A percentile compares a stretch with the other conserved stretches of the same genome.
Evolutionary conservation across 2,329 filamentous ascomycete genomes (phyloP).

Genomic region (Pleoardoris graminearum): DNA sequence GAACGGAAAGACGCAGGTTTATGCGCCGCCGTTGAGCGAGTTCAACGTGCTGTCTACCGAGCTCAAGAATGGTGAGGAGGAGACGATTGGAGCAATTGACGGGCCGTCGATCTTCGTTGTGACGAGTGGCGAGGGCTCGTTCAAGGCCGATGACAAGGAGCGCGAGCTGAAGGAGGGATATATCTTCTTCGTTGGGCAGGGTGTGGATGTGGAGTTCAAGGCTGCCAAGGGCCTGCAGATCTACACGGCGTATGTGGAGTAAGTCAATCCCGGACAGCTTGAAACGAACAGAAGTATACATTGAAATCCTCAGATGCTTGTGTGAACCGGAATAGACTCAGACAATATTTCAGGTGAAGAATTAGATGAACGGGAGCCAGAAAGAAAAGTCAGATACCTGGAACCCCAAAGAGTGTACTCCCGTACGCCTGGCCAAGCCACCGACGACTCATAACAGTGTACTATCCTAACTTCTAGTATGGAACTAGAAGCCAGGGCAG

Average conservation of each 20-base stretch:
- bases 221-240: slow-evolving; percentile 51
- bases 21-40: slow-evolving; percentile 70
- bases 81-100: slow-evolving; percentile 58
- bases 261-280: slow-evolving; percentile 6
- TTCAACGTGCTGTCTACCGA: slow-evolving; percentile 69
- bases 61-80: slow-evolving; percentile 61
- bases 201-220: slow-evolving; percentile 53
- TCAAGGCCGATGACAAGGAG: slow-evolving; percentile 59
- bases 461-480: slow-evolving; percentile 4
- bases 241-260: slow-evolving; percentile 55
- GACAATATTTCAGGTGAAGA: too few relatives aligned
- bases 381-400: too few relatives aligned
- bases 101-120: slow-evolving; percentile 68
- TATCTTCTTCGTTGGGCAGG: slow-evolving; percentile 69
- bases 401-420: too few relatives aligned
- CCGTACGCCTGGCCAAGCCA: too few relatives aligned
- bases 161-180: slow-evolving; percentile 63
- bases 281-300: too few relatives aligned
- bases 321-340: too few relatives aligned
- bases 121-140: slow-evolving; percentile 60
- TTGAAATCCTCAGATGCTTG: too few relatives aligned
- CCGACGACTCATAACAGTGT: too few relatives aligned
- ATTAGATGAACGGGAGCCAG: too few relatives aligned
- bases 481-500: background rate
- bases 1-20: slow-evolving; percentile 65